These are phyloP conservation scores for Fusarium sp. DNA, from an alignment of 2,329 filamentous ascomycete genomes.

Conservation along the genomic window DNA sequence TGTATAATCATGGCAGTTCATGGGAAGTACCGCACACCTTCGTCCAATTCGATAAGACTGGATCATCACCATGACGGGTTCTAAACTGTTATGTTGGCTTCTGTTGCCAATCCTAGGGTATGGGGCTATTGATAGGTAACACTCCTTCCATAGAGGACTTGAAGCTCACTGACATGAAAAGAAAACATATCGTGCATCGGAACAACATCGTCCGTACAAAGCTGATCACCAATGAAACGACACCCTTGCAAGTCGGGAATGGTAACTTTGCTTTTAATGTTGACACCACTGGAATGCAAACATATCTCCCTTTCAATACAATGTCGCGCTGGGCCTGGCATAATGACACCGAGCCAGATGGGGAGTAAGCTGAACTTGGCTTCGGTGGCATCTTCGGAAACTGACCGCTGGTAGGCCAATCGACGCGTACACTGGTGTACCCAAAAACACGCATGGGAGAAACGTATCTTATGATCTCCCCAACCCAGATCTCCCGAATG, in stretches of 20 bases:
- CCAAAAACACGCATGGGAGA: conserved; percentile 51
- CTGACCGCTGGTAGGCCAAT: background rate
- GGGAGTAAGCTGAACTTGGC: background rate
- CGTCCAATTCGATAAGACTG: background rate
- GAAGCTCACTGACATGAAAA: background rate
- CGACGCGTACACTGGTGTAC: conserved; percentile 51
- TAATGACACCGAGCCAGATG: conserved; percentile 61
- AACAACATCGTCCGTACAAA: conserved; percentile 44
- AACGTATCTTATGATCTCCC: conserved; percentile 56
- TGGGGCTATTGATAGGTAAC: conserved; percentile 17
- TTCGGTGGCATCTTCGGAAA: fast-evolving
- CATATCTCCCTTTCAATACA: conserved; percentile 60
- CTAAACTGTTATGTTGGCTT: background rate
- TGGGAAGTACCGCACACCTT: too few relatives aligned
- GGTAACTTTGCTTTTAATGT: conserved; percentile 63
- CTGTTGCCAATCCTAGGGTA: conserved; percentile 1
- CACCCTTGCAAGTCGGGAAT: conserved; percentile 65
- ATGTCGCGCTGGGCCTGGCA: conserved; percentile 65
- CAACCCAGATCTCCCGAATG: conserved; percentile 51
- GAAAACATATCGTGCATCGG: conserved; percentile 37
- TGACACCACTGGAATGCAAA: conserved; percentile 60
- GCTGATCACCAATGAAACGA: conserved; percentile 52
- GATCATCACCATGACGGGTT: background rate
- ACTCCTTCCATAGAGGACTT: background rate
- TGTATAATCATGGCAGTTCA: too few relatives aligned